Evolutionary conservation across 805 yeast species (phyloP).

Genomic region (Wickerhamomyces chambardii): DNA sequence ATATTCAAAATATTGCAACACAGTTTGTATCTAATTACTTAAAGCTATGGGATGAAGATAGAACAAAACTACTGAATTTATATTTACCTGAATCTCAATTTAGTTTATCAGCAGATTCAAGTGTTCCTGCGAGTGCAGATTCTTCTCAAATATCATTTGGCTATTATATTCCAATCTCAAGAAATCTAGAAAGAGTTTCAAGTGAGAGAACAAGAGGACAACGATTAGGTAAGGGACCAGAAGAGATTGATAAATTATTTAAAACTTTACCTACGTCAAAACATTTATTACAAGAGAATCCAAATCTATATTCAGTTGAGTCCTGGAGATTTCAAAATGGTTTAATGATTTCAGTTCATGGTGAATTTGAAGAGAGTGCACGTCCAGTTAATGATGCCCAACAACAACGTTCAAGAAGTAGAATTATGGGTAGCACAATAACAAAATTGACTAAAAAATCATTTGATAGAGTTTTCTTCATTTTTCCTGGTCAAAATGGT

Average conservation of each 20-base stretch:
- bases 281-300: constrained; percentile 58
- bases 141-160: constrained; percentile 40
- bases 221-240: constrained; percentile 62
- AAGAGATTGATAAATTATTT: constrained; percentile 53
- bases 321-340: constrained; percentile 69
- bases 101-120: constrained; percentile 67
- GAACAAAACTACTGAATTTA: constrained; percentile 59
- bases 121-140: constrained; percentile 43
- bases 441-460: constrained; percentile 50
- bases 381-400: constrained; percentile 36
- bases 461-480: constrained; percentile 79
- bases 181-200: constrained; percentile 63
- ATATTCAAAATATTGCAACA: constrained; percentile 62
- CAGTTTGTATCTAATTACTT: constrained; percentile 70
- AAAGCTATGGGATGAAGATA: constrained; percentile 73
- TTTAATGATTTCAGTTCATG: constrained; percentile 73
- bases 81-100: constrained; percentile 83
- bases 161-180: constrained; percentile 60
- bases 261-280: constrained; percentile 66
- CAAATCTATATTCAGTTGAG: constrained; percentile 69
- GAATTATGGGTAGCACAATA: constrained; percentile 14
- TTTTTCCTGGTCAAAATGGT: constrained; percentile 62
- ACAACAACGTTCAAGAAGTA: constrained; percentile 17
- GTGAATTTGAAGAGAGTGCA: constrained; percentile 65
- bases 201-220: constrained; percentile 43